Evolutionary conservation across 1,284 basidiomycete genomes (phyloP).

Genomic region (Boletus smithii): DNA sequence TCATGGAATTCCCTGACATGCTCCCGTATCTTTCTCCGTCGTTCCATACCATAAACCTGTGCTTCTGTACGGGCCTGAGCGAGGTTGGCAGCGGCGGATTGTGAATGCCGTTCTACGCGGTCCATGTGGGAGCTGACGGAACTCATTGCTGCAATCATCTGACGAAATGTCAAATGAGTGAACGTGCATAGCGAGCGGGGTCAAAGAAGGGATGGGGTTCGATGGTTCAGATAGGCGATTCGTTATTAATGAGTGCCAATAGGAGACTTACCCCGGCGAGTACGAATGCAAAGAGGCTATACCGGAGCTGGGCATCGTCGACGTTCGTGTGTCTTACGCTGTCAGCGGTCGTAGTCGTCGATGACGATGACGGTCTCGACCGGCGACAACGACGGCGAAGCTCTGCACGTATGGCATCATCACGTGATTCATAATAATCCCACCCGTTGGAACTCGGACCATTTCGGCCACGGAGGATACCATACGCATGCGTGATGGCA

Average conservation of each 20-base stretch:
- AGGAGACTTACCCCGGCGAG: constrained; percentile 17
- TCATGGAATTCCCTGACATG: constrained; percentile 32
- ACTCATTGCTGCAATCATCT: constrained; percentile 13
- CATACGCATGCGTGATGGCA: constrained; percentile 48
- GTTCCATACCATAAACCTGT: constrained; percentile 38
- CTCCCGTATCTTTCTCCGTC: constrained; percentile 39
- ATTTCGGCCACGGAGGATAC: constrained; percentile 30
- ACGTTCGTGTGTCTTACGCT: background rate
- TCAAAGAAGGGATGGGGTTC: background rate
- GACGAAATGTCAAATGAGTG: background rate
- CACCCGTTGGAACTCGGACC: background rate
- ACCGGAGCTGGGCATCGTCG: constrained; percentile 14
- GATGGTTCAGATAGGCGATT: no score
- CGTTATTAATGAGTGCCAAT: background rate
- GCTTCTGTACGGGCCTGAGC: constrained; percentile 43
- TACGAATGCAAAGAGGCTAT: constrained; percentile 12
- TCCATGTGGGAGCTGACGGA: constrained; percentile 18
- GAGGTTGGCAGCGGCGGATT: constrained; percentile 40
- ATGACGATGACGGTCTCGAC: constrained; percentile 3
- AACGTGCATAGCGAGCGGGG: no score
- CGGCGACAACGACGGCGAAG: constrained; percentile 36
- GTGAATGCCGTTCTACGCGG: constrained; percentile 29
- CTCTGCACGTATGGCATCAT: constrained; percentile 37
- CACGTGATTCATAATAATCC: constrained; percentile 18
- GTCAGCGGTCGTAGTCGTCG: background rate